Percentiles rank a stretch among this genome's conserved stretches.
Conservation (phyloP, 2,329 filamentous ascomycete genomes). For the Thielaviopsis ethacetica region DNA sequence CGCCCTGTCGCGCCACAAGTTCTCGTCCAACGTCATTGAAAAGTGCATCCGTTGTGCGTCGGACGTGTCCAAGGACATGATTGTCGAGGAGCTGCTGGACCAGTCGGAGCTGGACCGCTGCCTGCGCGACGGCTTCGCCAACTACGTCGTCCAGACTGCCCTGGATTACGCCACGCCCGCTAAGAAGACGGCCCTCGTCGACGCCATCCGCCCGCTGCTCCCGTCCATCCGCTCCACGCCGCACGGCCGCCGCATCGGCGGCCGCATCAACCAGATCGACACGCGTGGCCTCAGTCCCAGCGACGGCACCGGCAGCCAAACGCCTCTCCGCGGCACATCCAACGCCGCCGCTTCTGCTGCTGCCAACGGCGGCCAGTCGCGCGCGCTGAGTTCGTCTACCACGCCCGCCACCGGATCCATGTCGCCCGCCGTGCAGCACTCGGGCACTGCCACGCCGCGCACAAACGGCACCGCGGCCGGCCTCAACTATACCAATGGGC, state of each 20-base stretch:
- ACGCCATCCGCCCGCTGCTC: slow-evolving; percentile 70
- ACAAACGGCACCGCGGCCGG: not conserved
- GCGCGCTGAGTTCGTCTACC: slow-evolving; percentile 1
- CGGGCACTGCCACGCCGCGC: slow-evolving; percentile 7
- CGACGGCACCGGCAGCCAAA: slow-evolving; percentile 37
- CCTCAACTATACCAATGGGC: slow-evolving; percentile 9
- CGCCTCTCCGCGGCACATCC: slow-evolving; percentile 23
- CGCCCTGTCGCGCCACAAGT: slow-evolving; percentile 81
- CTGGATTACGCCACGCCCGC: slow-evolving; percentile 66
- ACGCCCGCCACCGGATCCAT: slow-evolving; percentile 6
- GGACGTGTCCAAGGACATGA: slow-evolving; percentile 54
- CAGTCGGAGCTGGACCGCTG: slow-evolving; percentile 71
- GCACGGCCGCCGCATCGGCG: slow-evolving; percentile 83
- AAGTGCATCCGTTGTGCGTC: slow-evolving; percentile 82
- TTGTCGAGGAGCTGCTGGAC: slow-evolving; percentile 67
- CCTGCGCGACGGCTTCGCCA: slow-evolving; percentile 83
- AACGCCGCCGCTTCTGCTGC: slow-evolving; percentile 12
- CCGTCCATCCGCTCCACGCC: slow-evolving; percentile 77
- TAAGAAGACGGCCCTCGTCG: slow-evolving; percentile 60
- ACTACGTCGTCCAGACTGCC: slow-evolving; percentile 96
- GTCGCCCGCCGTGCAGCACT: slow-evolving; percentile 4
- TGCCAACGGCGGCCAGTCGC: slow-evolving; percentile 2
- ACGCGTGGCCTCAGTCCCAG: slow-evolving; percentile 31
- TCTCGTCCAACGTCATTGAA: slow-evolving; percentile 97
- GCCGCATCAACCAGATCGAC: slow-evolving; percentile 59